Conservation (phyloP, 2,329 filamentous ascomycete species). For the Claviceps cyperi region DNA sequence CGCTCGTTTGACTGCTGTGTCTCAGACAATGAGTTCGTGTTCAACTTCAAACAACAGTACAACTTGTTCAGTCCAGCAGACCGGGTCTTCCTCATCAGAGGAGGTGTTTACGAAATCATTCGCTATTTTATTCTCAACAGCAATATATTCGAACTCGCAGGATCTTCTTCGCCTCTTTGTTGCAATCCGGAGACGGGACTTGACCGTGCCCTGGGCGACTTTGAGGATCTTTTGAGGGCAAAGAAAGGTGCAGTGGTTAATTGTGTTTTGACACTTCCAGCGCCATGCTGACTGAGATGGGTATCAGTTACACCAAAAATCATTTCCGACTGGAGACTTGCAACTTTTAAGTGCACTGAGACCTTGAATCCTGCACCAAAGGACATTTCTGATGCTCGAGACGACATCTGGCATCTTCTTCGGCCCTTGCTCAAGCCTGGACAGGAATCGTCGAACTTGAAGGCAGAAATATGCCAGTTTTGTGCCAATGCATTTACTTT, state of each 20-base stretch:
- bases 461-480: not conserved
- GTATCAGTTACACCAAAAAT: not conserved
- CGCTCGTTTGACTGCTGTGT: not conserved
- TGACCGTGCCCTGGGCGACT: not conserved
- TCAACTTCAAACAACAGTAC: not conserved
- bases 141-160: not conserved
- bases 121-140: not conserved
- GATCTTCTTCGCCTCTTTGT: not conserved
- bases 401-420: not conserved
- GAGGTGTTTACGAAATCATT: not conserved
- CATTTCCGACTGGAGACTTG: not conserved
- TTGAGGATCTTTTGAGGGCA: not conserved
- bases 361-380: not conserved
- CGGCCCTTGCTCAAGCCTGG: not conserved
- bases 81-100: not conserved
- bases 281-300: not conserved
- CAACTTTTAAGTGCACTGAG: not conserved
- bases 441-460: not conserved
- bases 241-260: not conserved
- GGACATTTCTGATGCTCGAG: not conserved
- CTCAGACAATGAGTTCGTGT: no score
- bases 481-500: not conserved
- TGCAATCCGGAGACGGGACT: not conserved
- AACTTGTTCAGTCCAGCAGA: no score
- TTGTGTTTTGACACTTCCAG: not conserved